These are phyloP conservation scores for Silene vulgaris DNA, from an alignment of 179 eudicot species.

Conservation along the genomic window DNA sequence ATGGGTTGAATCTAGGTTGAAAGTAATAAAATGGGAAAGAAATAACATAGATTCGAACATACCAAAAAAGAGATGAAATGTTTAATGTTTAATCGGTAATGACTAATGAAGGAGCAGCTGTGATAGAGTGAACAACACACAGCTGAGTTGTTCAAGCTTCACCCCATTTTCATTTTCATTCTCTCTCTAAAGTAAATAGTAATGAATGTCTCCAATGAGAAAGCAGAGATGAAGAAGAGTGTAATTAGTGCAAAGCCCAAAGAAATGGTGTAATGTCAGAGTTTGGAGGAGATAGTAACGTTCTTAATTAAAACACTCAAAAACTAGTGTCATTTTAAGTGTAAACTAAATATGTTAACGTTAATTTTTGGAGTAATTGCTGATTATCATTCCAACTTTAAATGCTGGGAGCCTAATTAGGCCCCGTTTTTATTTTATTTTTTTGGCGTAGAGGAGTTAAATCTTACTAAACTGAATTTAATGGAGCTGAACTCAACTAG, in stretches of 20 bases:
- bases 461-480: no score
- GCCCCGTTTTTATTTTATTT: no score
- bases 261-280: slow-evolving; percentile 20
- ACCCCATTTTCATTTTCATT: slow-evolving; percentile 15
- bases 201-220: slow-evolving; percentile 10
- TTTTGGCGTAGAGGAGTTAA: no score
- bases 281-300: slow-evolving; percentile 15
- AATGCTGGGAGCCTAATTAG: no score
- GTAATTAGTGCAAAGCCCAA: slow-evolving; percentile 16
- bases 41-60: background rate
- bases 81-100: background rate
- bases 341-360: no score
- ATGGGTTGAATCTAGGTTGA: background rate
- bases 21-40: background rate
- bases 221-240: slow-evolving; percentile 13
- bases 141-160: slow-evolving; percentile 18
- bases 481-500: no score
- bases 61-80: background rate
- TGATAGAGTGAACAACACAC: slow-evolving; percentile 7
- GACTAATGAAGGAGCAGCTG: slow-evolving; percentile 13
- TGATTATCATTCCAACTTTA: no score
- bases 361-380: no score
- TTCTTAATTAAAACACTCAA: background rate
- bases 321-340: no score
- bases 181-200: background rate